Base-by-base conservation (phyloP, 192 early-diverging fungal species). In the Chytriomyces sp. region DNA sequence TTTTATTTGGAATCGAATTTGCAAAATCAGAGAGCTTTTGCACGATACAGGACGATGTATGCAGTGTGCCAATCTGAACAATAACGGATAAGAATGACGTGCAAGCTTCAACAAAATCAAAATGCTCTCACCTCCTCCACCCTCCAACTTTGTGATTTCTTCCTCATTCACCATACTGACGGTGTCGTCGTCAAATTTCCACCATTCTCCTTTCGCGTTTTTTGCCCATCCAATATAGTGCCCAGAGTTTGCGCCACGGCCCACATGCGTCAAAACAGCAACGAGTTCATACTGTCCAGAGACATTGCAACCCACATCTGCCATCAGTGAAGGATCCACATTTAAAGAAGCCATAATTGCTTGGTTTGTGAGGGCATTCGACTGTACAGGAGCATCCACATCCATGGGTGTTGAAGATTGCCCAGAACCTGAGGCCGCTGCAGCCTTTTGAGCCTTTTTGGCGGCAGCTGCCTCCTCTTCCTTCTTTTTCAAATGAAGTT, bases 151-250 rank as follows among this genome's bases (percentile, higher is more conserved):
- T 49, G 90, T 80, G 67, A 99, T 94, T 23, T 99, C 97, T 18
- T 94, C 93, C 67, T 93, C 87, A 8, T 85, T 90, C 44, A 97
- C 89, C 47, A 89, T 86, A 5, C 93, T 92, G 11, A 99, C 97
- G 45, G 94, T 90, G 61, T 99, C 96, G 79, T 99, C 97, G 77
- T 99, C 95, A 65, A 67, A 82, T 79, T 72, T 82, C 87, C 87
- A 87, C 86, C 88, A 90, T 48, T 89, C 72, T 7, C 67, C 79
- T 45, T 69, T 78, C 13, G 65, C 68, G 88, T 91, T 92, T 75
- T 93, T 93, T 5, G 92, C 92, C 97, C 97, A 99, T 18, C 89
- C 96, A 79, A 99, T 97, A 64, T 98, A 98, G 63, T 90, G 87
- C 62, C 96, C 96, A 45, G 94, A 96, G 79, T 98, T 95, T 46